These are phyloP conservation scores for Marvania coccoides DNA, from an alignment of 139 green algal species.

Conservation along the genomic window DNA sequence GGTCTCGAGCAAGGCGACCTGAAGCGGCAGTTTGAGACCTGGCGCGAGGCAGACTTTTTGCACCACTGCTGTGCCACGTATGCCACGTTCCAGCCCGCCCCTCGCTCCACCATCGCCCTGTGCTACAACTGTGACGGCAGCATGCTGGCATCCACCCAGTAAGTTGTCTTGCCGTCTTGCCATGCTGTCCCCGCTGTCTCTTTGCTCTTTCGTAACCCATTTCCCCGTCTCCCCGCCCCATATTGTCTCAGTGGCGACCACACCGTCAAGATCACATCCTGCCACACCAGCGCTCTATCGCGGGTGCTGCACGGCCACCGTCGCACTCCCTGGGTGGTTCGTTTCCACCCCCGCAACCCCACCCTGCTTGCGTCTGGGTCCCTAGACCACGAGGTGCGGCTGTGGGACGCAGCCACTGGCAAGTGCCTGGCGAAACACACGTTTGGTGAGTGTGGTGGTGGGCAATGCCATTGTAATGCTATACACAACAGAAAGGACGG, in stretches of 20 bases:
- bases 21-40: slow-evolving; percentile 1
- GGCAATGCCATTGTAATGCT: neutral
- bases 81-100: slow-evolving; percentile 61
- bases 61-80: slow-evolving; percentile 16
- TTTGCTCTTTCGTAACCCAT: neutral
- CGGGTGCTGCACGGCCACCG: slow-evolving; percentile 61
- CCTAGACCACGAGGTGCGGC: slow-evolving; percentile 71
- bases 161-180: slow-evolving; percentile 14
- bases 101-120: slow-evolving; percentile 80
- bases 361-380: slow-evolving; percentile 73
- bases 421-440: slow-evolving; percentile 53
- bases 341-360: slow-evolving; percentile 66
- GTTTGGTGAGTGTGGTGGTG: slow-evolving; percentile 46
- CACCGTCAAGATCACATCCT: slow-evolving; percentile 81
- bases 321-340: slow-evolving; percentile 87
- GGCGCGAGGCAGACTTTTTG: slow-evolving; percentile 16
- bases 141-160: slow-evolving; percentile 83
- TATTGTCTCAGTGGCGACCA: slow-evolving; percentile 74
- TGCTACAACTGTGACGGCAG: slow-evolving; percentile 72
- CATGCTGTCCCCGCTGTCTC: neutral
- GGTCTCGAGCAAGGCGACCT: neutral
- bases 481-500: too few relatives aligned
- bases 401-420: slow-evolving; percentile 69
- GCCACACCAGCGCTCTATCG: slow-evolving; percentile 42
- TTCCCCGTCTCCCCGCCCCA: neutral